phyloP scores from a whole-genome alignment of 164 flowering plant species.

The Liriodendron chinense region DNA sequence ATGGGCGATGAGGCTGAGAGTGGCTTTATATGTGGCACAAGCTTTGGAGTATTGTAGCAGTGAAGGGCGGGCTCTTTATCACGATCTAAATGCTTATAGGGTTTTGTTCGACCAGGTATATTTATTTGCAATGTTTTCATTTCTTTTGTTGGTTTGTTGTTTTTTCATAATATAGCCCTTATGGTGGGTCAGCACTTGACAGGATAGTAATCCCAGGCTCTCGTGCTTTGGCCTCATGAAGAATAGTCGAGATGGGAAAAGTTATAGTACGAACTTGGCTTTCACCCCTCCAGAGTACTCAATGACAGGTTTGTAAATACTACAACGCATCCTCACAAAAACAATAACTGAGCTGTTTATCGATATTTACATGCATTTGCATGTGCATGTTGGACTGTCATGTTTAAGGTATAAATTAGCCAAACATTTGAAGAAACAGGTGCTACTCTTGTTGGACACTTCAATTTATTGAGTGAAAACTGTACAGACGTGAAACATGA shows the following conservation, averaged over 20 bases:
- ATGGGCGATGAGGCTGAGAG: conserved; percentile 27
- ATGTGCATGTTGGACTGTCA: no score
- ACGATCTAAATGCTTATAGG: conserved; percentile 27
- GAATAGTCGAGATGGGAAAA: conserved; percentile 25
- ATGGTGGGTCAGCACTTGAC: conserved; percentile 1
- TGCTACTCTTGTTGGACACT: neutral
- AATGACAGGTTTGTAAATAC: conserved; percentile 13
- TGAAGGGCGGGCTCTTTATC: conserved; percentile 22
- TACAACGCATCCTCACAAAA: no score
- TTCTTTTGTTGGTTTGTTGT: neutral
- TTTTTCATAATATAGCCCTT: neutral
- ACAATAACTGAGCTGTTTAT: no score
- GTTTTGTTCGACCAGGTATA: conserved; percentile 24
- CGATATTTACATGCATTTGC: no score
- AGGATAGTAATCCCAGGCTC: conserved; percentile 23
- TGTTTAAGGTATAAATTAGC: neutral
- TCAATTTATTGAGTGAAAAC: neutral
- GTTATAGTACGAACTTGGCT: conserved; percentile 24
- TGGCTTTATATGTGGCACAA: conserved; percentile 22
- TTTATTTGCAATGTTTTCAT: neutral
- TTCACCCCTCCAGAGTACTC: conserved; percentile 22
- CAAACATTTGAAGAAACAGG: neutral
- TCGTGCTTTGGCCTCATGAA: conserved; percentile 27
- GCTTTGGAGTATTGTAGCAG: conserved; percentile 26
- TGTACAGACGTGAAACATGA: neutral